Conservation (phyloP, 148 eudicot genomes). For the Dianthus caryophyllus region DNA sequence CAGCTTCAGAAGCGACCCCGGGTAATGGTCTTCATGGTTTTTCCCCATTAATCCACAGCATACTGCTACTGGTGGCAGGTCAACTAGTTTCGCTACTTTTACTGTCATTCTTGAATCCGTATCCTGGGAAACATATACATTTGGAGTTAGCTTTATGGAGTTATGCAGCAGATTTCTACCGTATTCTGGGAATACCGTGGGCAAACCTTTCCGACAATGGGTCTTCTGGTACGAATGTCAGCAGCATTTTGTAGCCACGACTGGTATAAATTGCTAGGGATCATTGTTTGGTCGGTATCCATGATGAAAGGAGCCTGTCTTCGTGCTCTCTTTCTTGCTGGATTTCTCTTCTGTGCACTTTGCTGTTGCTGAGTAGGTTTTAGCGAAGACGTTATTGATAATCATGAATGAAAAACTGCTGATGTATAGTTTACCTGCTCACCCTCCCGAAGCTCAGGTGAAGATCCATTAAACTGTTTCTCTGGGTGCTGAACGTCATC, state of each 20-base stretch:
- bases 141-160: background rate
- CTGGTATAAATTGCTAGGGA: conserved; percentile 78
- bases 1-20: conserved; percentile 51
- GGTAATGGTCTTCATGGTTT: conserved; percentile 51
- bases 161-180: no score
- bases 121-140: conserved; percentile 27
- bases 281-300: conserved; percentile 74
- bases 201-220: conserved; percentile 57
- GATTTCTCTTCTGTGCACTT: conserved; percentile 29
- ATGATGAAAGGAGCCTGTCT: conserved; percentile 39
- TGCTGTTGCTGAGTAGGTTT: conserved; percentile 19
- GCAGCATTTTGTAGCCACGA: conserved; percentile 76
- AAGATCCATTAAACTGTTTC: conserved; percentile 37
- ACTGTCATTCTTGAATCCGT: conserved; percentile 29
- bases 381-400: background rate
- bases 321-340: conserved; percentile 43
- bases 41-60: conserved; percentile 39
- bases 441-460: conserved; percentile 34
- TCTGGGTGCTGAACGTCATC: conserved; percentile 42
- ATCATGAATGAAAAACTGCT: background rate
- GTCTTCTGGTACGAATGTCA: conserved; percentile 49
- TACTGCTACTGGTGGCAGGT: conserved; percentile 69
- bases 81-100: conserved; percentile 55
- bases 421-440: conserved; percentile 32
- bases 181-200: background rate